Conservation (phyloP, 352 stramenopile genomes). For the Pythium pyrilobum region DNA sequence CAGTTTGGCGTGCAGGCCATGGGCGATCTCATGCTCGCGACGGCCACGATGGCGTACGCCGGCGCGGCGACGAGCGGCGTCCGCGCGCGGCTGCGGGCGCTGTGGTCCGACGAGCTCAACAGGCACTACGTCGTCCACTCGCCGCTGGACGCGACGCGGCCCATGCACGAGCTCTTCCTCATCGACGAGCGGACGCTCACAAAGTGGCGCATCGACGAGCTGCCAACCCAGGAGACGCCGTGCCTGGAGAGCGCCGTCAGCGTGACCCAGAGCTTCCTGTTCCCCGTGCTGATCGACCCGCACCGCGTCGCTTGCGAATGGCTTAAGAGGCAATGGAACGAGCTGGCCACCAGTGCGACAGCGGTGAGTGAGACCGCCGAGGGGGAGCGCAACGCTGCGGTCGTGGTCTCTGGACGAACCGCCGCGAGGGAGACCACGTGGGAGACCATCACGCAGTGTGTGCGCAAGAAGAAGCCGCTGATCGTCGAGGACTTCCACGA, state of each 20-base stretch:
- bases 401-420: slow-evolving; percentile 7
- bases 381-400: not conserved
- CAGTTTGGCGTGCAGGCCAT: slow-evolving; percentile 37
- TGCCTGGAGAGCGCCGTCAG: slow-evolving; percentile 45
- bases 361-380: not conserved
- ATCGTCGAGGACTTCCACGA: slow-evolving; percentile 41
- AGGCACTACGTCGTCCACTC: slow-evolving; percentile 32
- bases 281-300: slow-evolving; percentile 59
- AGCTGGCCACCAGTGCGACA: not conserved
- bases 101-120: slow-evolving; percentile 36
- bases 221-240: slow-evolving; percentile 30
- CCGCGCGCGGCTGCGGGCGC: slow-evolving; percentile 17
- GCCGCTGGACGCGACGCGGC: slow-evolving; percentile 11
- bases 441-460: slow-evolving; percentile 32
- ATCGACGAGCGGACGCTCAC: slow-evolving; percentile 27
- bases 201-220: slow-evolving; percentile 39
- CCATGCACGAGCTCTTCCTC: slow-evolving; percentile 25
- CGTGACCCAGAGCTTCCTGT: slow-evolving; percentile 28
- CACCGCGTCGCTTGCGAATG: slow-evolving; percentile 44
- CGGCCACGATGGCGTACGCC: slow-evolving; percentile 43
- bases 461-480: slow-evolving; percentile 34
- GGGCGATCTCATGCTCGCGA: slow-evolving; percentile 61
- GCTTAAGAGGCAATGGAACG: slow-evolving; percentile 34
- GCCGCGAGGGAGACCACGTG: slow-evolving; percentile 21
- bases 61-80: slow-evolving; percentile 19